phyloP scores from a whole-genome alignment of 352 stramenopile genomes.

The Phytophthora foliorum region DNA sequence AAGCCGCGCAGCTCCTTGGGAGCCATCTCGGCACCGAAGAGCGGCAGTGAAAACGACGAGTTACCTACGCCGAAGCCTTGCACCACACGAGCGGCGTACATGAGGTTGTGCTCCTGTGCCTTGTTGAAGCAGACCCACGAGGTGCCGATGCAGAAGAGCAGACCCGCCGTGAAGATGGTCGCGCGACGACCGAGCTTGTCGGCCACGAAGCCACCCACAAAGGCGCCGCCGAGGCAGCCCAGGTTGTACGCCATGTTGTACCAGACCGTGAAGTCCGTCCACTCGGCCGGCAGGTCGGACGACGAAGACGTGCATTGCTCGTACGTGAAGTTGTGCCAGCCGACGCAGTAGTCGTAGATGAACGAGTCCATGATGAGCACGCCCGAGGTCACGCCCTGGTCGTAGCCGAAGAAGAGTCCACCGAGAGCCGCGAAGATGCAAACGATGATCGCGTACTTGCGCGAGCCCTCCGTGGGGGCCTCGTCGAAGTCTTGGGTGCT shows the following conservation, averaged over 20 bases:
- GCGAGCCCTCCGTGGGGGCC: conserved; percentile 34
- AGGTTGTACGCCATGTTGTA: conserved; percentile 37
- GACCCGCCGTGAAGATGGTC: conserved; percentile 37
- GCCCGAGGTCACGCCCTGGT: conserved; percentile 23
- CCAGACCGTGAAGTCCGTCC: conserved; percentile 31
- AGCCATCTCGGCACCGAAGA: conserved; percentile 25
- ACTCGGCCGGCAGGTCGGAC: conserved; percentile 15
- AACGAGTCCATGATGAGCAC: conserved; percentile 30
- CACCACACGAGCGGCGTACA: conserved; percentile 28
- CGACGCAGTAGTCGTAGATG: conserved; percentile 35
- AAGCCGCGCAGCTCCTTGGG: conserved; percentile 21
- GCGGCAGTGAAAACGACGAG: conserved; percentile 26
- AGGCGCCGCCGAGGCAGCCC: conserved; percentile 19
- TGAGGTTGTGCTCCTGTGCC: conserved; percentile 18
- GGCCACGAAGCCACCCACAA: conserved; percentile 23
- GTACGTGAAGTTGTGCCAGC: conserved; percentile 34
- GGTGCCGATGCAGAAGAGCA: conserved; percentile 38
- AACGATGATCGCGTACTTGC: conserved; percentile 39
- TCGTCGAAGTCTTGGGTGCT: conserved; percentile 21
- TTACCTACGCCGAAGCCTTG: conserved; percentile 37
- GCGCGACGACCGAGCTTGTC: conserved; percentile 27
- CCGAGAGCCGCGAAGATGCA: conserved; percentile 21
- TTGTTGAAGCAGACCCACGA: conserved; percentile 36
- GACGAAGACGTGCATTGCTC: conserved; percentile 18
- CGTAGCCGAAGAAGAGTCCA: conserved; percentile 29